These are phyloP conservation scores for Aspergillus bertholletiae DNA, from an alignment of 495 filamentous ascomycete genomes.

Conservation along the genomic window DNA sequence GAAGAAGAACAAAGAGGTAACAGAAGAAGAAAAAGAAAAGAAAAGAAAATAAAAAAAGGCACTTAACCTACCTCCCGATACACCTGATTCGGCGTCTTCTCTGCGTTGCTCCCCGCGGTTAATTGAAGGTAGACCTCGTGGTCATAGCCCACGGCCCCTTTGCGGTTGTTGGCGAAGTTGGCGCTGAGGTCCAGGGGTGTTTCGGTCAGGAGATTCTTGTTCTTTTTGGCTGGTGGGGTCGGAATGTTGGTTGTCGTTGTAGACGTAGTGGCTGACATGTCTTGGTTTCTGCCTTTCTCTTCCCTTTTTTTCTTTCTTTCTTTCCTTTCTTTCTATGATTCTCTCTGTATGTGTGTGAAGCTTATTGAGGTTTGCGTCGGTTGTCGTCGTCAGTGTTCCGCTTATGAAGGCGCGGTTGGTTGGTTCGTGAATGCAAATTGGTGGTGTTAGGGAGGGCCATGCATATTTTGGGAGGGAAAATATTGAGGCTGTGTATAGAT, in stretches of 20 bases:
- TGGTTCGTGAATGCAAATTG: too few relatives aligned
- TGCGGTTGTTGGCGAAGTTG: constrained; percentile 19
- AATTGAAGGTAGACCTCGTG: constrained; percentile 29
- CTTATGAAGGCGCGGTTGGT: too few relatives aligned
- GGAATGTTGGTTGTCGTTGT: constrained; percentile 3
- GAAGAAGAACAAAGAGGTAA: neutral
- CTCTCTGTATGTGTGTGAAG: too few relatives aligned
- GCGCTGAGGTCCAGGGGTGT: constrained; percentile 13
- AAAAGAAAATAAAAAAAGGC: neutral
- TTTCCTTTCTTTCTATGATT: neutral
- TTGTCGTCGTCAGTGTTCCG: neutral
- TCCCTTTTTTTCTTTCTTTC: neutral
- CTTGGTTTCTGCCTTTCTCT: too few relatives aligned
- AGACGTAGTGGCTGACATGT: neutral
- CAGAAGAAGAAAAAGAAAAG: neutral
- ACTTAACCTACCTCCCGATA: constrained; percentile 22
- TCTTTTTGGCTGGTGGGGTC: neutral
- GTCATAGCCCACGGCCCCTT: constrained; percentile 24
- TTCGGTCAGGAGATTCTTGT: neutral
- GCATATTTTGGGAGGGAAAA: too few relatives aligned
- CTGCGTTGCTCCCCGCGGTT: constrained; percentile 14
- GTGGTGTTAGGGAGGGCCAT: too few relatives aligned
- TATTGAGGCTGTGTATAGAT: too few relatives aligned
- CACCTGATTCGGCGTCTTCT: constrained; percentile 28
- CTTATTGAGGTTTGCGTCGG: neutral